Evolutionary conservation across 768 basidiomycete species (phyloP).

Genomic region (Strobilomyces confusus): DNA sequence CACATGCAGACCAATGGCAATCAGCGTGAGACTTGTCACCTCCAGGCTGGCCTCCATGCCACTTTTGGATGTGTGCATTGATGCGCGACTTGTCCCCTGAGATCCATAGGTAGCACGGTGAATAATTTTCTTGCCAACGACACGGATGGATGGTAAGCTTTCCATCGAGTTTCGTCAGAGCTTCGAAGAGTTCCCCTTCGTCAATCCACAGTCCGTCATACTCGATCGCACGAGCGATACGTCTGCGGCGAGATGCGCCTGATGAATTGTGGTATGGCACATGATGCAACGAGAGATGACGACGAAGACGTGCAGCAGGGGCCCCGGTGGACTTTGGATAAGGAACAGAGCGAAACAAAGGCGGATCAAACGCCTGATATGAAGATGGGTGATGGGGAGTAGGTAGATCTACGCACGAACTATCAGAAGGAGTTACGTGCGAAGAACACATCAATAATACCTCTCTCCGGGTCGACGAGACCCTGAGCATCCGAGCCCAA

Average conservation of each 20-base stretch:
- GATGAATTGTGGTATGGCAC: background rate
- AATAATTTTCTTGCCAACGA: constrained; percentile 7
- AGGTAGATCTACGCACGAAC: background rate
- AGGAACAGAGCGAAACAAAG: background rate
- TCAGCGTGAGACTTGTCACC: constrained; percentile 4
- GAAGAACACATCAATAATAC: too few relatives aligned
- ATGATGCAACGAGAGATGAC: background rate
- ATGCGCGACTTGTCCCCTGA: constrained; percentile 15
- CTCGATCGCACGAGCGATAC: constrained; percentile 1
- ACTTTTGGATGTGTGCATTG: constrained; percentile 15
- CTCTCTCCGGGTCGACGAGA: too few relatives aligned
- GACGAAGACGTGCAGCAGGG: too few relatives aligned
- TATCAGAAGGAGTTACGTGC: too few relatives aligned
- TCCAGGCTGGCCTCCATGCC: constrained; percentile 11
- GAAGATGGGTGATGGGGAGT: too few relatives aligned
- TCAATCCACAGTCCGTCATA: constrained; percentile 10
- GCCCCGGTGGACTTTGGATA: background rate
- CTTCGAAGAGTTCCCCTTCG: constrained; percentile 8
- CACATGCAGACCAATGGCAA: constrained; percentile 17
- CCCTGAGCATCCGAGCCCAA: too few relatives aligned
- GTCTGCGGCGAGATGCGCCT: background rate
- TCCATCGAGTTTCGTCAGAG: background rate
- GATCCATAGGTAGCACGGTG: constrained; percentile 16
- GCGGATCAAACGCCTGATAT: background rate
- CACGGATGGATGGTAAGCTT: constrained; percentile 9